Evolutionary conservation across 208 protist genomes (phyloP), one percentile per base, ranked within the genome.

Genomic region (Trypanosoma conorhini): DNA sequence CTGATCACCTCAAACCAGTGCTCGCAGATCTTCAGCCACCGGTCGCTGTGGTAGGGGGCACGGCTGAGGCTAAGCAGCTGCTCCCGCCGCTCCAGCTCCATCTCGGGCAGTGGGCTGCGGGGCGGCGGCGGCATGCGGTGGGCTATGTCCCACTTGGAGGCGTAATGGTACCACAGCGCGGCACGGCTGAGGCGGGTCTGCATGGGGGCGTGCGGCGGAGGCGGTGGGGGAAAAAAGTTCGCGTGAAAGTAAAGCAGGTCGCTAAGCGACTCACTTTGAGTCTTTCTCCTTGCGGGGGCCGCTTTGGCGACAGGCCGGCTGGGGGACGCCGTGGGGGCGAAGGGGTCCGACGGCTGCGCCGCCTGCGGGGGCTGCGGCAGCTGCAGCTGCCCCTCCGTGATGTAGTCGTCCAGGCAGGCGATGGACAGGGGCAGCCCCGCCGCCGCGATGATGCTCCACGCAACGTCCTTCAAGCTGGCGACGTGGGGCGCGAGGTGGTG

Each of bases 111-210:
- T n/a, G 88, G 86, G 24, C 71, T 88, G 61, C 88, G 85, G 40
- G 88, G 88, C 5, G 88, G 88, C 24, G 88, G 88, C 4, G 88
- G 86, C 56, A 94, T 79, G 44, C 83, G 85, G 67, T 89, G 88
- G 1, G 86, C 89, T 61, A 91, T 87, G 73, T 94, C 85, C 86
- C 88, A 94, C 76, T 91, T 94, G 59, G 70, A 82, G 1, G 88
- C 85, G 72, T 90, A 90, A 70, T 89, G 80, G 61, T 91, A 94
- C 88, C 88, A 94, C 56, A 89, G 66, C 66, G 76, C 83, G 3
- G 85, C 85, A 28, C 86, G 81, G 26, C 31, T 56, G 74, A 83
- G 80, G 15, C 82, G 82, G 64, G 75, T 70, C 15, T 70, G 63
- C 13, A 64, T 54, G 17, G 85, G 86, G 58, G 86, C 78, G 0